Evolutionary conservation across 2,329 filamentous ascomycete species (phyloP).

Genomic region (Colletotrichum chlorophyti): DNA sequence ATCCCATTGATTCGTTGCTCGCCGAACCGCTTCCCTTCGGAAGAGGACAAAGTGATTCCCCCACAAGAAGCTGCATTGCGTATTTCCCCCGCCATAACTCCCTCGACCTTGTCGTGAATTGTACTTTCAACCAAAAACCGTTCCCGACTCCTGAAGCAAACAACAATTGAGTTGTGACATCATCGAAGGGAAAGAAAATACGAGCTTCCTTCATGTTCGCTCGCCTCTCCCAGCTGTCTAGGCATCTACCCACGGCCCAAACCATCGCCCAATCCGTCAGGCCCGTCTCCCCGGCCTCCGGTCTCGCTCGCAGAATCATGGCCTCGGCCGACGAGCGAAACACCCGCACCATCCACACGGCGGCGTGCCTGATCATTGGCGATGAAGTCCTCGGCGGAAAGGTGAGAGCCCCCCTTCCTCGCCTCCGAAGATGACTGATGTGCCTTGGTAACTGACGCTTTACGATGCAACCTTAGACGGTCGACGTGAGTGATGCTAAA

Average conservation of each 20-base stretch:
- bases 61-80: too few relatives aligned
- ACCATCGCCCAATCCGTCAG: slow-evolving; percentile 34
- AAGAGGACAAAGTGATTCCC: too few relatives aligned
- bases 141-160: too few relatives aligned
- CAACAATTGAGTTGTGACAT: too few relatives aligned
- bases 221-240: slow-evolving; percentile 74
- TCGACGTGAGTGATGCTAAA: slow-evolving; percentile 44
- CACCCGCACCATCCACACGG: slow-evolving; percentile 80
- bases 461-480: slow-evolving; percentile 37
- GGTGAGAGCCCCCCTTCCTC: slow-evolving; percentile 56
- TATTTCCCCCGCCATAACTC: too few relatives aligned
- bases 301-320: slow-evolving; percentile 47
- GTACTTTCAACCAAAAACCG: too few relatives aligned
- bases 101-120: too few relatives aligned
- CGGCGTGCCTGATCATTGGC: slow-evolving; percentile 93
- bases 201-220: slow-evolving; percentile 74
- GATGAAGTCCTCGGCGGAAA: slow-evolving; percentile 96
- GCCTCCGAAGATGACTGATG: neutral
- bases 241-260: slow-evolving; percentile 62
- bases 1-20: too few relatives aligned
- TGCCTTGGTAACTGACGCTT: neutral
- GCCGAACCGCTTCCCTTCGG: too few relatives aligned
- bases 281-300: slow-evolving; percentile 32
- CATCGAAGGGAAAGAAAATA: too few relatives aligned
- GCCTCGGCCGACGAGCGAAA: slow-evolving; percentile 60